Conservation (phyloP, 176 grass and related monocot genomes). For the Puccinellia tenuiflora region DNA sequence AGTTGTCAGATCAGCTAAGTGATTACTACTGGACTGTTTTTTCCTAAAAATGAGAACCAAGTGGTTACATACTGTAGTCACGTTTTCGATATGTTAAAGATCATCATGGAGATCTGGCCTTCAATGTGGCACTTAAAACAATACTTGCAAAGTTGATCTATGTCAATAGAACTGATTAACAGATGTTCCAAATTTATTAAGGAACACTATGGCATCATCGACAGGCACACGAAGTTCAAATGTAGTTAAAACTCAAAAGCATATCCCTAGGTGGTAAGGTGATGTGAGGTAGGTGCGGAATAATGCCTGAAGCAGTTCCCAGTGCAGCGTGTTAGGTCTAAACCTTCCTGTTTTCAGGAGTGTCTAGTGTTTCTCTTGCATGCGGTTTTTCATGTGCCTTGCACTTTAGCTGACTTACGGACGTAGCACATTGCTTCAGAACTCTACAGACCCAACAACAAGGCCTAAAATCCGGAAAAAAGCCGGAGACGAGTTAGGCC, state of each 20-base stretch:
- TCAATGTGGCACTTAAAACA: not conserved
- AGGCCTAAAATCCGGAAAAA: too few relatives aligned
- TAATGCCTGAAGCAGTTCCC: not conserved
- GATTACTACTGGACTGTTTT: constrained; percentile 9
- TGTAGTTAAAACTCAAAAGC: not conserved
- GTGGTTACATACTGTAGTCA: not conserved
- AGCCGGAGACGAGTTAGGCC: too few relatives aligned
- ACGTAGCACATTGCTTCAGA: not conserved
- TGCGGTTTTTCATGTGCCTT: not conserved
- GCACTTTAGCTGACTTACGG: constrained; percentile 1
- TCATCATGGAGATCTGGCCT: not conserved
- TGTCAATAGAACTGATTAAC: not conserved
- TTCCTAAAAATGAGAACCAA: not conserved
- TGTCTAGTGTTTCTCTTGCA: not conserved
- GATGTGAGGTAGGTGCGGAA: not conserved
- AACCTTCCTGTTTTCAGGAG: not conserved
- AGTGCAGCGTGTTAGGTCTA: not conserved
- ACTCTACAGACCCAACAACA: too few relatives aligned
- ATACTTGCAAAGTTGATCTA: not conserved
- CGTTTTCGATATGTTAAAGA: not conserved
- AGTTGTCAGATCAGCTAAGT: not conserved
- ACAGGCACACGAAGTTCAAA: not conserved
- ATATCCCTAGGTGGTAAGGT: not conserved
- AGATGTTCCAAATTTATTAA: not conserved
- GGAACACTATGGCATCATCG: not conserved